Evolutionary conservation across 495 filamentous ascomycete genomes (phyloP).

Genomic region (Penicillium macrosclerotiorum): DNA sequence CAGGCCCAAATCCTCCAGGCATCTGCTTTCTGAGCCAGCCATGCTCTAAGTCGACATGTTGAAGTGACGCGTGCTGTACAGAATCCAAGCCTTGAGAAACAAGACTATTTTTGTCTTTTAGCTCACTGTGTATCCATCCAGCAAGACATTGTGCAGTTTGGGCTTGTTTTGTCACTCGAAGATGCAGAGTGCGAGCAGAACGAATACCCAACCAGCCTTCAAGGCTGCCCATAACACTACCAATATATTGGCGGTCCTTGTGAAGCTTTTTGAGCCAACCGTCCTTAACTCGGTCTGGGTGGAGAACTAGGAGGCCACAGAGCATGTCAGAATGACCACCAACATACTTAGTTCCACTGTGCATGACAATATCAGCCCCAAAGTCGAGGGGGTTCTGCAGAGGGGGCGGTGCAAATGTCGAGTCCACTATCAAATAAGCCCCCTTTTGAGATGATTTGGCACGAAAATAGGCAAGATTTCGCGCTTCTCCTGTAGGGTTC

Average conservation of each 20-base stretch:
- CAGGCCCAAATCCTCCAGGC: constrained; percentile 83
- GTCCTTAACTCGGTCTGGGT: constrained; percentile 27
- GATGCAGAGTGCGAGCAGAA: constrained; percentile 77
- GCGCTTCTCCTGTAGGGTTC: constrained; percentile 81
- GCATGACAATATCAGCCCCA: constrained; percentile 83
- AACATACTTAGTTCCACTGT: constrained; percentile 90
- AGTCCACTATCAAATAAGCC: constrained; percentile 74
- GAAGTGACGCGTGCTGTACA: constrained; percentile 74
- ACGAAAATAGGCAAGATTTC: constrained; percentile 64
- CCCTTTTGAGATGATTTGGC: constrained; percentile 65
- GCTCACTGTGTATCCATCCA: constrained; percentile 57
- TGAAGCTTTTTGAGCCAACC: constrained; percentile 56
- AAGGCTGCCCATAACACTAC: constrained; percentile 80
- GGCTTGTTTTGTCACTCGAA: constrained; percentile 73
- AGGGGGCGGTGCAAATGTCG: constrained; percentile 88
- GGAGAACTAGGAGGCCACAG: constrained; percentile 72
- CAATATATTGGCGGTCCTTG: constrained; percentile 68
- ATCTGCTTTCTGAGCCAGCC: constrained; percentile 81
- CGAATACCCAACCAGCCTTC: constrained; percentile 89
- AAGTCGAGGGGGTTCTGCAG: constrained; percentile 80
- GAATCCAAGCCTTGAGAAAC: constrained; percentile 50
- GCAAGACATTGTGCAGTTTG: constrained; percentile 65
- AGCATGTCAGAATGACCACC: constrained; percentile 94
- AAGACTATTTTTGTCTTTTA: constrained; percentile 31
- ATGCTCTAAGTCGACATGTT: constrained; percentile 49